These are phyloP conservation scores for Cercospora sp. DNA, from an alignment of 2,329 filamentous ascomycete species.

Conservation along the genomic window DNA sequence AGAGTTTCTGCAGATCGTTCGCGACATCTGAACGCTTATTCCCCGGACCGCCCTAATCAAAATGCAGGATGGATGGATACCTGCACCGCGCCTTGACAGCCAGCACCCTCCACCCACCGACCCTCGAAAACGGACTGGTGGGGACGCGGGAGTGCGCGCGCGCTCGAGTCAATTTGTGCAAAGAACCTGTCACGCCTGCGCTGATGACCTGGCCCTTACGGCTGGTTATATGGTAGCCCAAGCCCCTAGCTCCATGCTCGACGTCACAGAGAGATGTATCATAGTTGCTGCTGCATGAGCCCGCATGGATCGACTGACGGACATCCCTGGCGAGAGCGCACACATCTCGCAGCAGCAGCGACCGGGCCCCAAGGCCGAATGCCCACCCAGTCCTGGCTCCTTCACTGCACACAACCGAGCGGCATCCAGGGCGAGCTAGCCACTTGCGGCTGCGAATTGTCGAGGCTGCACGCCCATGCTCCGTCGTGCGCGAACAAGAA, in stretches of 20 bases:
- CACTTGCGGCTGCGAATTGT: constrained; percentile 14
- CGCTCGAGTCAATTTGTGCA: constrained; percentile 18
- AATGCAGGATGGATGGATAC: neutral
- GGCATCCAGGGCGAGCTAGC: constrained; percentile 12
- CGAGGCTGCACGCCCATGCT: constrained; percentile 11
- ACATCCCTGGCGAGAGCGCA: constrained; percentile 24
- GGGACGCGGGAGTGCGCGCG: constrained; percentile 3
- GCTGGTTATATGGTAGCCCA: constrained; percentile 26
- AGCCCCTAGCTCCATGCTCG: constrained; percentile 26
- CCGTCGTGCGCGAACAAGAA: constrained; percentile 19
- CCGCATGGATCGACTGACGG: constrained; percentile 31
- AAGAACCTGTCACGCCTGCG: constrained; percentile 5
- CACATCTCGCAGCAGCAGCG: constrained; percentile 13
- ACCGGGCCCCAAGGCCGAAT: neutral
- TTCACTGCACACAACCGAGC: constrained; percentile 26
- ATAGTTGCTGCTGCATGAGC: constrained; percentile 32
- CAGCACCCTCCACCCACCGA: neutral
- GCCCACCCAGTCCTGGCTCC: constrained; percentile 21
- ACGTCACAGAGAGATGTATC: constrained; percentile 29
- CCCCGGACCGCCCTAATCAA: constrained; percentile 24
- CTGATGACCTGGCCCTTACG: constrained; percentile 7
- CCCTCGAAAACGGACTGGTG: neutral
- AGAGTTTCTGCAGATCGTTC: constrained; percentile 32
- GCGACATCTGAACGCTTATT: constrained; percentile 26
- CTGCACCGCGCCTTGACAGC: constrained; percentile 16